Evolutionary conservation across 805 yeast species (phyloP).

Genomic region (Saturnispora hagleri): DNA sequence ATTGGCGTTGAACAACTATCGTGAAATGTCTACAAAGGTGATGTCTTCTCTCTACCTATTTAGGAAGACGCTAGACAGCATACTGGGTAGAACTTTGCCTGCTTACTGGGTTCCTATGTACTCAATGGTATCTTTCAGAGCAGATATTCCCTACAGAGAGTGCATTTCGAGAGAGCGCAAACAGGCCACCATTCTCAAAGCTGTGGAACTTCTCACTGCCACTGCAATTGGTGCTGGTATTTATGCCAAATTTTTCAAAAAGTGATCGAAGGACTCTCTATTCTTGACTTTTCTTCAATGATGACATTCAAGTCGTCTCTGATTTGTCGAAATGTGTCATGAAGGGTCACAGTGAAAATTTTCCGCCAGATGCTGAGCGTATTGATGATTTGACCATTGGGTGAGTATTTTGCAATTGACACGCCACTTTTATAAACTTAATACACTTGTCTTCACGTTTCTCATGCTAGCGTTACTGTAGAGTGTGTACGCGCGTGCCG

Average conservation of each 20-base stretch:
- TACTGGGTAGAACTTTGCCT: slow-evolving; percentile 49
- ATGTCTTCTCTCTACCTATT: slow-evolving; percentile 48
- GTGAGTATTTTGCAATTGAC: background rate
- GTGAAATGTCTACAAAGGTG: slow-evolving; percentile 82
- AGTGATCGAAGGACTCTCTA: background rate
- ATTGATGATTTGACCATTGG: background rate
- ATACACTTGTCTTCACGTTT: background rate
- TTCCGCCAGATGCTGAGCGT: background rate
- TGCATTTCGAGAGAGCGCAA: slow-evolving; percentile 48
- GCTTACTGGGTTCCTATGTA: slow-evolving; percentile 77
- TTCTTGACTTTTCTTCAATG: background rate
- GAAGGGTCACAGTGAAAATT: background rate
- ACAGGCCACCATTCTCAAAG: slow-evolving; percentile 44
- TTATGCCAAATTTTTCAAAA: background rate
- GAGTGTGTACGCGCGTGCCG: background rate
- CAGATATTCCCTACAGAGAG: slow-evolving; percentile 67
- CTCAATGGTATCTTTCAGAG: slow-evolving; percentile 85
- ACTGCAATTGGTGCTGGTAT: background rate
- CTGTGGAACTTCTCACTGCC: slow-evolving; percentile 13
- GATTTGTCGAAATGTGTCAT: background rate
- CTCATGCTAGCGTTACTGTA: background rate
- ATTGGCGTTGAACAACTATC: slow-evolving; percentile 71
- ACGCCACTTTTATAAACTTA: background rate
- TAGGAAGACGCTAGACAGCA: slow-evolving; percentile 59
- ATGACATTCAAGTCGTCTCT: background rate